These are phyloP conservation scores for Citrus mangshanensis DNA, from an alignment of 345 rosid genomes.

Conservation along the genomic window DNA sequence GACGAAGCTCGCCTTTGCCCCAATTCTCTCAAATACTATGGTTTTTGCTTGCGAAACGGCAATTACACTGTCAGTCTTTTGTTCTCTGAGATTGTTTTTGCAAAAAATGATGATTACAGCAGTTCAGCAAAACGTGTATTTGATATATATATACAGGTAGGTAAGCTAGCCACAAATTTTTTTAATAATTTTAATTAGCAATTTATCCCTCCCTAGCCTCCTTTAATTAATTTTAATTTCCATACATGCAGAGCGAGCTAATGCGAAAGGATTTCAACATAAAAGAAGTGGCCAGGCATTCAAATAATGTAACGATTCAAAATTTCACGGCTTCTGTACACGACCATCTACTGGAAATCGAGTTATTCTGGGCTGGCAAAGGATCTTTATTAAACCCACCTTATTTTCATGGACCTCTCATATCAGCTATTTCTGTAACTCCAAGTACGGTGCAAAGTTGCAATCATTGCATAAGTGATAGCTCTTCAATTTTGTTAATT, in stretches of 20 bases:
- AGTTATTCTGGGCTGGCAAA: conserved; percentile 19
- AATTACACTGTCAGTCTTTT: conserved; percentile 17
- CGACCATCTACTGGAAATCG: background rate
- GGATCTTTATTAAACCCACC: background rate
- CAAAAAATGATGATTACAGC: conserved; percentile 9
- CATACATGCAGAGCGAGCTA: conserved; percentile 1
- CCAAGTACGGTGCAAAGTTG: background rate
- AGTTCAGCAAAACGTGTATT: conserved; percentile 13
- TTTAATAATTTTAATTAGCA: too few relatives aligned
- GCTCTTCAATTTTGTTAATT: background rate
- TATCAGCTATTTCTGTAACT: conserved; percentile 20
- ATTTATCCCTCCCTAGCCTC: too few relatives aligned
- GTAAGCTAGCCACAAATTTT: too few relatives aligned
- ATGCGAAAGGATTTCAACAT: conserved; percentile 4
- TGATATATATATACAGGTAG: too few relatives aligned
- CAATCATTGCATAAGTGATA: background rate
- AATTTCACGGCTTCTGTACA: background rate
- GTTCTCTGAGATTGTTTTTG: conserved; percentile 18
- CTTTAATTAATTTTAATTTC: too few relatives aligned
- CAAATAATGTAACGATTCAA: background rate
- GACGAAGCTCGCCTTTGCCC: conserved; percentile 26
- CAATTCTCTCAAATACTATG: conserved; percentile 19
- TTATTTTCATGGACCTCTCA: conserved; percentile 14
- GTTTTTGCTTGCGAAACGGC: conserved; percentile 19
- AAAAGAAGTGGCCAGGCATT: background rate